Percentiles rank a stretch among this genome's conserved stretches.
Evolutionary conservation across 129 eudicot species (phyloP).

Genomic region (Chrysanthemum lavandulifolium): DNA sequence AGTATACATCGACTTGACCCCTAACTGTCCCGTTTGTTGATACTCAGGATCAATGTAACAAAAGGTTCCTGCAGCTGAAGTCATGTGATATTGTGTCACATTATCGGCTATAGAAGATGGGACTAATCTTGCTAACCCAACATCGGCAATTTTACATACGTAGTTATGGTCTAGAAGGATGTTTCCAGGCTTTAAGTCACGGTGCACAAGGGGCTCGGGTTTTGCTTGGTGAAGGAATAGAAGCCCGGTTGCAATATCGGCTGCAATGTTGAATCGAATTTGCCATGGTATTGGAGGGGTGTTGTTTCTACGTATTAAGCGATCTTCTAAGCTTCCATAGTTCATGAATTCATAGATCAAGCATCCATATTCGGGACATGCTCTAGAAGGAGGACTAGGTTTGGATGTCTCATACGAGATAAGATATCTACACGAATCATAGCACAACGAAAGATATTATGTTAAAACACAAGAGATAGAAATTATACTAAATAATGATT

Average conservation of each 20-base stretch:
- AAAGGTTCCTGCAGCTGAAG: slow-evolving; percentile 65
- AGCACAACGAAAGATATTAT: neutral
- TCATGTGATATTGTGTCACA: slow-evolving; percentile 52
- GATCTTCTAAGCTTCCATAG: slow-evolving; percentile 70
- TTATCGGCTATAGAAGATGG: slow-evolving; percentile 41
- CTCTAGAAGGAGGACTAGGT: slow-evolving; percentile 66
- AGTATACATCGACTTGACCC: slow-evolving; percentile 63
- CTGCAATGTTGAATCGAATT: slow-evolving; percentile 58
- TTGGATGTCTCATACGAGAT: slow-evolving; percentile 71
- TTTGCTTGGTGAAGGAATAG: slow-evolving; percentile 69
- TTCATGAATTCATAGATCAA: slow-evolving; percentile 63
- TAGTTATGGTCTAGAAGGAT: slow-evolving; percentile 55
- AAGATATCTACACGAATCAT: slow-evolving; percentile 52
- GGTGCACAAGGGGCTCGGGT: slow-evolving; percentile 73
- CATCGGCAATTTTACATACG: slow-evolving; percentile 57
- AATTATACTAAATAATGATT: too few relatives aligned
- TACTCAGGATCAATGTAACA: slow-evolving; percentile 67
- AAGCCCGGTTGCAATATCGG: slow-evolving; percentile 65
- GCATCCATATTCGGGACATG: slow-evolving; percentile 66
- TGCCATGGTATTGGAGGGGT: slow-evolving; percentile 57
- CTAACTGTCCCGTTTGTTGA: slow-evolving; percentile 63
- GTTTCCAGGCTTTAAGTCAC: slow-evolving; percentile 67
- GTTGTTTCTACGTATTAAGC: slow-evolving; percentile 45
- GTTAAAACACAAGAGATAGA: neutral
- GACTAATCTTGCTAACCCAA: slow-evolving; percentile 60